Conservation (phyloP, 805 yeast species). For the Candida maris region DNA sequence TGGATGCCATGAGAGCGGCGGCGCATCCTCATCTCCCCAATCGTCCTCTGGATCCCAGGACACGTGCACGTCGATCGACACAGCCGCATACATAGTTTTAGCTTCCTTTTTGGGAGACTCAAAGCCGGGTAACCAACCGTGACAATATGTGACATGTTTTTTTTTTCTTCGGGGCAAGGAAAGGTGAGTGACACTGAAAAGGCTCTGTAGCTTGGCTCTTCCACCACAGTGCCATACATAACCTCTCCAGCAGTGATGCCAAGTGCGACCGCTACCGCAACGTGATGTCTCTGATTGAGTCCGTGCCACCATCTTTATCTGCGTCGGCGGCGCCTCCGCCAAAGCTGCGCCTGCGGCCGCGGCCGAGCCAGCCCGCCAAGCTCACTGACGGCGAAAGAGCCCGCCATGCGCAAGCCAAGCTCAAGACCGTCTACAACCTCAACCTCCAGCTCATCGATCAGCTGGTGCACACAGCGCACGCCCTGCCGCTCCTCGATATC, state of each 20-base stretch:
- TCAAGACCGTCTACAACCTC: constrained; percentile 18
- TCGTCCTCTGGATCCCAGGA: no score
- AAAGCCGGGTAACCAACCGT: not conserved
- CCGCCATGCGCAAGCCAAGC: constrained; percentile 8
- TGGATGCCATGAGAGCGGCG: not conserved
- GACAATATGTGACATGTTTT: not conserved
- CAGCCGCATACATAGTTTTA: no score
- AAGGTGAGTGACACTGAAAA: not conserved
- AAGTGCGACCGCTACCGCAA: not conserved
- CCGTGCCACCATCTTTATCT: constrained; percentile 10
- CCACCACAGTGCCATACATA: not conserved
- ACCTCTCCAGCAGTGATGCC: not conserved
- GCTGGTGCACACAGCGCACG: constrained; percentile 9
- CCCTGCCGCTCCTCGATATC: constrained; percentile 10
- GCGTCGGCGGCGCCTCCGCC: not conserved
- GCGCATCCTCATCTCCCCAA: not conserved
- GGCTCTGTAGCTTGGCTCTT: not conserved
- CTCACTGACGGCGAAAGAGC: constrained; percentile 7
- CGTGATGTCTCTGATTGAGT: constrained; percentile 10
- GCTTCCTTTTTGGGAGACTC: no score
- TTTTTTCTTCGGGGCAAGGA: not conserved
- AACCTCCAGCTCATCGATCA: constrained; percentile 14
- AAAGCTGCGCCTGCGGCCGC: no score
- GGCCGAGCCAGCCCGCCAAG: constrained; percentile 1
- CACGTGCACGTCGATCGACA: no score